Conservation (phyloP, 805 yeast genomes). For the Clavispora asparagi region DNA sequence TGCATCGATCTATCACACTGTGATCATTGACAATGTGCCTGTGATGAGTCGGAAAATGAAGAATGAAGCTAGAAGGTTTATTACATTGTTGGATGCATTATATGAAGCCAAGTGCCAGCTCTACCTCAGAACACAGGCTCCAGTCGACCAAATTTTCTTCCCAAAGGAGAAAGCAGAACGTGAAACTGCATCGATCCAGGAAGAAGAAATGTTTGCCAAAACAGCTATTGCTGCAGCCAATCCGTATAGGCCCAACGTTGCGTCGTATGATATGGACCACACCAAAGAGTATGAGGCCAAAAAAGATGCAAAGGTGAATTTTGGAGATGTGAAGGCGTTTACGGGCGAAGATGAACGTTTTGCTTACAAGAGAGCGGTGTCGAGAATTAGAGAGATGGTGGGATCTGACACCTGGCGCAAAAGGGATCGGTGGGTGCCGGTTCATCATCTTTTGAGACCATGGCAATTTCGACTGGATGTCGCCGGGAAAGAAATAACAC, state of each 20-base stretch:
- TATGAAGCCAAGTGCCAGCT: conserved; percentile 64
- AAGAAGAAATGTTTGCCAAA: conserved; percentile 65
- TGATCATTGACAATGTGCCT: conserved; percentile 60
- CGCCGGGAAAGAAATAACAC: background rate
- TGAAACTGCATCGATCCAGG: conserved; percentile 35
- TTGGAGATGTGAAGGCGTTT: conserved; percentile 47
- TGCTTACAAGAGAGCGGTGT: conserved; percentile 67
- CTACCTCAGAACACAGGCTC: conserved; percentile 45
- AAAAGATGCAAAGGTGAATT: conserved; percentile 19
- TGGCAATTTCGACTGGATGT: conserved; percentile 38
- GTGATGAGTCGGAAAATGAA: conserved; percentile 50
- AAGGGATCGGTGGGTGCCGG: conserved; percentile 49
- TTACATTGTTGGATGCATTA: conserved; percentile 61
- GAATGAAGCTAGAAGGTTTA: conserved; percentile 65
- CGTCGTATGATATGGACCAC: conserved; percentile 52
- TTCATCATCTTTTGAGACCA: conserved; percentile 47
- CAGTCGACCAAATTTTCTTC: conserved; percentile 54
- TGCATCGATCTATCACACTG: conserved; percentile 53
- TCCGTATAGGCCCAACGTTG: conserved; percentile 67
- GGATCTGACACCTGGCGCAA: conserved; percentile 48
- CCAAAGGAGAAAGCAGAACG: conserved; percentile 40
- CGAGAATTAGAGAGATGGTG: conserved; percentile 58
- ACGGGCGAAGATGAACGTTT: conserved; percentile 77
- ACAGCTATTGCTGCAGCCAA: conserved; percentile 54
- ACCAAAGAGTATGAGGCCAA: conserved; percentile 17